Evolutionary conservation across 305 asterid species (phyloP).

Genomic region (Solanum hybrid): DNA sequence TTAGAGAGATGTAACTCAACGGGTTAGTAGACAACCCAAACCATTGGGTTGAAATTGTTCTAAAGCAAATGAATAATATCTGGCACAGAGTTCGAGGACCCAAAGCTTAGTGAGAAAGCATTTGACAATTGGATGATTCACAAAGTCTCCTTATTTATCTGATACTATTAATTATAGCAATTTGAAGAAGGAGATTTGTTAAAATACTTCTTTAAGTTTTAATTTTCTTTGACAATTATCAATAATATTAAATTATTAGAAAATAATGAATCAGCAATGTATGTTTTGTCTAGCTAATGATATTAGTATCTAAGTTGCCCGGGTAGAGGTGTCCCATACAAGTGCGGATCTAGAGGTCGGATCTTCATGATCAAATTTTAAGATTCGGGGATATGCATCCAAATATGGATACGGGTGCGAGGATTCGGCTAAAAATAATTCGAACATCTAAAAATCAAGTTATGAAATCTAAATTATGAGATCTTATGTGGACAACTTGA

Average conservation of each 20-base stretch:
- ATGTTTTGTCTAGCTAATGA: neutral
- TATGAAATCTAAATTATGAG: neutral
- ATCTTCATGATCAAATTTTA: neutral
- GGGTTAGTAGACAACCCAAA: neutral
- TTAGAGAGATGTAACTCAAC: neutral
- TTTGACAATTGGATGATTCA: neutral
- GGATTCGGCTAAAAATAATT: neutral
- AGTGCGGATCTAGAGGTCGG: neutral
- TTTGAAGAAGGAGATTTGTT: neutral
- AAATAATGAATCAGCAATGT: too few relatives aligned
- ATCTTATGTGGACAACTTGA: neutral
- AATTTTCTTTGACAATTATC: too few relatives aligned
- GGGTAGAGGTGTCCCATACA: neutral
- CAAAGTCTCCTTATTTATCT: neutral
- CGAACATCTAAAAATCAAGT: neutral
- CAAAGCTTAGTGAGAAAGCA: neutral
- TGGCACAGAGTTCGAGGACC: neutral
- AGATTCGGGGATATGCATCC: neutral
- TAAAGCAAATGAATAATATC: neutral
- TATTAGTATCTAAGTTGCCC: neutral
- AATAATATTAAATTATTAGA: too few relatives aligned
- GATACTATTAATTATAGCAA: neutral
- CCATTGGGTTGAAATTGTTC: neutral
- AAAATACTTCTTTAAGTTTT: too few relatives aligned
- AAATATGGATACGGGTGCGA: neutral